These are phyloP conservation scores for Podaxis sp. DNA, from an alignment of 768 basidiomycete species.

Conservation along the genomic window DNA sequence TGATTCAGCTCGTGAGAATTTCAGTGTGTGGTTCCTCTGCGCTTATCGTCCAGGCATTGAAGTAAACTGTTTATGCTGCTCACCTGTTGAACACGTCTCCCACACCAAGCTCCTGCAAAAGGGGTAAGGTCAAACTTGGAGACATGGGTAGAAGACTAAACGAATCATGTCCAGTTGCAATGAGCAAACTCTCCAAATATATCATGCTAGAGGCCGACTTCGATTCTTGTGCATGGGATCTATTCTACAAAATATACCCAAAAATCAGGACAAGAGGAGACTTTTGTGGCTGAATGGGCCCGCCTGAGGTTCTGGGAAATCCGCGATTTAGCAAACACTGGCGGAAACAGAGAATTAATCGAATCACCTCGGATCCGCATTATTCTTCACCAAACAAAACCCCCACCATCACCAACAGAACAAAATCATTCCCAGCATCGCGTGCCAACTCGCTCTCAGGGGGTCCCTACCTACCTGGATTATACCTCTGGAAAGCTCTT, in stretches of 20 bases:
- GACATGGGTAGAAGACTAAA: too few species aligned
- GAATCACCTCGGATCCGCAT: conserved; percentile 11
- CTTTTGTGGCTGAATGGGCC: conserved; percentile 20
- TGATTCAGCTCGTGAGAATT: too few species aligned
- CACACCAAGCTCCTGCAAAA: too few species aligned
- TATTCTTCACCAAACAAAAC: conserved; percentile 18
- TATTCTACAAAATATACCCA: not conserved
- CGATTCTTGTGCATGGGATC: conserved; percentile 15
- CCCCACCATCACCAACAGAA: not conserved
- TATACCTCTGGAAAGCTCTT: not conserved
- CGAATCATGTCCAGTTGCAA: not conserved
- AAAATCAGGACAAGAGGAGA: not conserved
- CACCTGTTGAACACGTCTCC: too few species aligned
- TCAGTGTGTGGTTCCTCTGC: too few species aligned
- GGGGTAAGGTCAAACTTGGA: too few species aligned
- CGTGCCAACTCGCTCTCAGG: conserved; percentile 16
- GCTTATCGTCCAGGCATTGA: too few species aligned
- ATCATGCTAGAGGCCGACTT: not conserved
- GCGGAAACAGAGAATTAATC: conserved; percentile 15
- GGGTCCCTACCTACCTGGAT: not conserved
- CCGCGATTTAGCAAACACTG: conserved; percentile 25
- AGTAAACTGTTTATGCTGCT: too few species aligned
- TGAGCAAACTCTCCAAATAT: not conserved
- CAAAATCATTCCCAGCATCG: conserved; percentile 17
- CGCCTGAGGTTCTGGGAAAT: conserved; percentile 22